Conservation (phyloP, 148 eudicot species). For the Fagopyrum homotropicum region DNA sequence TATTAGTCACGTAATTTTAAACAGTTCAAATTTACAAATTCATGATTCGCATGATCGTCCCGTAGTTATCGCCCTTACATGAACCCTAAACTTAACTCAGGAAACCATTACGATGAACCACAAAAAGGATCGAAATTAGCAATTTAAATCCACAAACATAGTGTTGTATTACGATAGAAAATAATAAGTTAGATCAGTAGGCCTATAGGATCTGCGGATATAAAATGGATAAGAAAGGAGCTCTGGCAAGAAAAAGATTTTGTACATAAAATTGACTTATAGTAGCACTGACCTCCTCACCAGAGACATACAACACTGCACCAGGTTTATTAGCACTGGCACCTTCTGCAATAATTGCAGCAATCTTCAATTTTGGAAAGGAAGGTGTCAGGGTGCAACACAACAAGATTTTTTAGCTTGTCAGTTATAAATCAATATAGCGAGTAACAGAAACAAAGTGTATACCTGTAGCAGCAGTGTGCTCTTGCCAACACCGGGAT, state of each 20-base stretch:
- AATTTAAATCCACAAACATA: background rate
- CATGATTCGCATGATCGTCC: too few species aligned
- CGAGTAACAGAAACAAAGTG: background rate
- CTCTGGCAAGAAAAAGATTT: background rate
- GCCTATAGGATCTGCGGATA: background rate
- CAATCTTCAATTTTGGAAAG: slow-evolving; percentile 51
- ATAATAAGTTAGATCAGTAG: background rate
- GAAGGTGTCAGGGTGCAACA: slow-evolving; percentile 9
- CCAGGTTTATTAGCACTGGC: slow-evolving; percentile 33
- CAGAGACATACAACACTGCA: slow-evolving; percentile 87
- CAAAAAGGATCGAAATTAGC: background rate
- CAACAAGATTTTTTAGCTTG: background rate
- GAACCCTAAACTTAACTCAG: too few species aligned
- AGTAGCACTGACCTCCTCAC: slow-evolving; percentile 80
- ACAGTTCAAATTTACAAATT: too few species aligned
- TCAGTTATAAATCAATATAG: slow-evolving; percentile 10
- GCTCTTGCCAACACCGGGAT: slow-evolving; percentile 99
- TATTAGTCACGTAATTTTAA: too few species aligned
- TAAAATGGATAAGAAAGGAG: background rate
- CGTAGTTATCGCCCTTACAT: too few species aligned
- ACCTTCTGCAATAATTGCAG: slow-evolving; percentile 81
- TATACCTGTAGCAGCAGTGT: slow-evolving; percentile 80
- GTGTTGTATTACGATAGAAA: background rate
- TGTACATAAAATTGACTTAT: background rate
- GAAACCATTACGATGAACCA: background rate